Conservation (phyloP, 768 basidiomycete genomes). For the Boletellus emodensis region DNA sequence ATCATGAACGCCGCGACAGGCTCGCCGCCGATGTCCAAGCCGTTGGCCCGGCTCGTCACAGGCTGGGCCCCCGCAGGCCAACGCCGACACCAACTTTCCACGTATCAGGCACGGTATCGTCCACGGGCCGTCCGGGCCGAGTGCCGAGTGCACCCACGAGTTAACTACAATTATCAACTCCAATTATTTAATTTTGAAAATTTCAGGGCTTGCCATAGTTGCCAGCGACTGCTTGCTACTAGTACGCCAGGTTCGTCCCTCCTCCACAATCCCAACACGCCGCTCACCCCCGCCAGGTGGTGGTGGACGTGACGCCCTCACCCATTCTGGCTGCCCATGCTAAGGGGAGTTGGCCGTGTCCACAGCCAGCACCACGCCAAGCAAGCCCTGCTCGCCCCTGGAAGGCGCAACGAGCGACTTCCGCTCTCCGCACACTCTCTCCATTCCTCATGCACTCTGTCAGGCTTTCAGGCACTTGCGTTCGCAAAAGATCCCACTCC, state of each 20-base stretch:
- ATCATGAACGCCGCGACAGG: neutral
- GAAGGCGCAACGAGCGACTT: slow-evolving; percentile 14
- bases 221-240: neutral
- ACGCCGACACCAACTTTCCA: neutral
- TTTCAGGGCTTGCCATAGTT: neutral
- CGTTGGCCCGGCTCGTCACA: neutral
- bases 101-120: neutral
- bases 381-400: slow-evolving; percentile 30
- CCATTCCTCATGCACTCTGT: neutral
- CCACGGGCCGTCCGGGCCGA: neutral
- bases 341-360: slow-evolving; percentile 56
- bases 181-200: neutral
- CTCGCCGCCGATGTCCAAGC: neutral
- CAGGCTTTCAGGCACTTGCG: neutral
- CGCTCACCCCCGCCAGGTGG: slow-evolving; percentile 7
- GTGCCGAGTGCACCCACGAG: too few relatives aligned
- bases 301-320: slow-evolving; percentile 34
- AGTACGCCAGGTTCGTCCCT: neutral
- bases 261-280: neutral
- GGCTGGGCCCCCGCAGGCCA: too few relatives aligned
- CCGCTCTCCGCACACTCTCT: slow-evolving; percentile 25
- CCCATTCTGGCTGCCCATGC: slow-evolving; percentile 64
- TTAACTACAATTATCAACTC: neutral
- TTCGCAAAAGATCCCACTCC: slow-evolving; percentile 9
- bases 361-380: slow-evolving; percentile 53